Conservation (phyloP, 2,329 filamentous ascomycete genomes). For the Cryphonectria nitschkei region DNA sequence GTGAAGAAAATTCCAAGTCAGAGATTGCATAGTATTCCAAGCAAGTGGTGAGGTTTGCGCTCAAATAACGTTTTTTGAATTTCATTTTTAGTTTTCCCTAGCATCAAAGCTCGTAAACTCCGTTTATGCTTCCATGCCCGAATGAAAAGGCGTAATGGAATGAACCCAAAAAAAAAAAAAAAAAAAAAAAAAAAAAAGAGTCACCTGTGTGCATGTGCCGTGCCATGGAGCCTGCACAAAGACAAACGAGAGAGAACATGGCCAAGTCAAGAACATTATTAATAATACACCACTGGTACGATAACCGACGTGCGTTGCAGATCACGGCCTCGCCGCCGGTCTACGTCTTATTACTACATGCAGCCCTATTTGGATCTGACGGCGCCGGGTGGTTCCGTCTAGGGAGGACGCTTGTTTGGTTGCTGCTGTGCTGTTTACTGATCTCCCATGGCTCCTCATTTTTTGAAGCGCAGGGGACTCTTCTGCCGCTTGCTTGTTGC, state of each 20-base stretch:
- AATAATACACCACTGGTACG: neutral
- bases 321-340: constrained; percentile 20
- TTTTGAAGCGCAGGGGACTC: neutral
- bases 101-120: neutral
- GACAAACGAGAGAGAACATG: neutral
- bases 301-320: neutral
- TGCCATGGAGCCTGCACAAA: neutral
- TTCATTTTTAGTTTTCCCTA: neutral
- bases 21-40: too few species aligned
- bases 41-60: neutral
- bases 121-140: neutral
- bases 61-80: neutral
- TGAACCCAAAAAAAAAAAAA: too few species aligned
- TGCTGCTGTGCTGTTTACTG: neutral
- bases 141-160: too few species aligned
- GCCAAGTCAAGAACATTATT: too few species aligned
- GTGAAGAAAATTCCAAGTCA: too few species aligned
- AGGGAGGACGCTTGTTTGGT: neutral
- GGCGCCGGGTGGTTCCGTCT: constrained; percentile 3
- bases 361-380: neutral
- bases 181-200: constrained; percentile 2
- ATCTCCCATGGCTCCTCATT: neutral
- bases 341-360: neutral
- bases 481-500: neutral
- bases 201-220: constrained; percentile 1